Evolutionary conservation across 345 rosid species (phyloP), one percentile per base, ranked within the genome.

Genomic region (Populus simonii): DNA sequence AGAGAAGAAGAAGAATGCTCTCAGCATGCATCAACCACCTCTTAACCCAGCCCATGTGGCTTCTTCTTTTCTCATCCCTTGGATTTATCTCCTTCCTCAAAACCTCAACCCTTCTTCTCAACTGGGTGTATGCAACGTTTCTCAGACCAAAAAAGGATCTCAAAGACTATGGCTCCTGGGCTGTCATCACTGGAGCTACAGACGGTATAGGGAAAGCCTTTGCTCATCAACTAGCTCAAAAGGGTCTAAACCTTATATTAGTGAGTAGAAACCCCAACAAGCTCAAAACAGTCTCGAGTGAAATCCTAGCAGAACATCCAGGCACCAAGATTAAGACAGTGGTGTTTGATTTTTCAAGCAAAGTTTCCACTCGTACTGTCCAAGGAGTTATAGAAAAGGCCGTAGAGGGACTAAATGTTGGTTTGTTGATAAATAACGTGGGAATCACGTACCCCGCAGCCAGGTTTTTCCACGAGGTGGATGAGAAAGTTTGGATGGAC

Each of bases 121-220:
- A 75, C 20, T 93, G 91, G 88, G 39, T 89, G 45, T 78, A 78
- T 80, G 70, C 76, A 38, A 80, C 86, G 45, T 86, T 86, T 73
- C 62, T 92, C 76, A 75, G 91, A 68, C 76, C 83, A 45, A 80
- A 86, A 20, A 89, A 78, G 43, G 82, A 88, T 74, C 89, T 92
- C 72, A 80, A 74, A 53, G 57, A 35, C n/a, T 96, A 92, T 73
- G 97, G 99, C 36, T 83, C 94, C 7, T 93, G 99, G 99, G 98
- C 93, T 68, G 79, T 93, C 55, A 74, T 96, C 84, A 96, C 98
- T 1, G 99, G 97, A 66, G 87, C 96, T 78, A 90, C 99, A 0
- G 90, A 91, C 16, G 99, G 99, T 36, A 92, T 93, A 31, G 99
- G 99, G 33, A 91, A 76, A 45, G 96, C 96, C 78, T 89, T 92